Evolutionary conservation across 2,329 filamentous ascomycete genomes (phyloP).

Genomic region (Hymenotorrendiella dingleyae): DNA sequence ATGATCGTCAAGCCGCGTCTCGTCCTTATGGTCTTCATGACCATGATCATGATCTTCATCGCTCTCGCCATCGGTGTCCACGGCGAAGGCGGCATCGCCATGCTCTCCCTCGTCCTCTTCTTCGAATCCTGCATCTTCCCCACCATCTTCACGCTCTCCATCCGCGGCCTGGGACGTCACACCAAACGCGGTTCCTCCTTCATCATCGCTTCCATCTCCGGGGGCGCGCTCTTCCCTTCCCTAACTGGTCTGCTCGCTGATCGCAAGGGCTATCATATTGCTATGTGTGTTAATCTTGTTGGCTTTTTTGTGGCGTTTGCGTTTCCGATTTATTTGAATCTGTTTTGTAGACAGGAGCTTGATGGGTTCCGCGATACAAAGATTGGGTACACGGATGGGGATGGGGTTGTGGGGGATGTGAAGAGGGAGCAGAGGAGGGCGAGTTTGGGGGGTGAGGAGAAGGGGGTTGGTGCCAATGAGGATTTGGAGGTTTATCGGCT

Average conservation of each 20-base stretch:
- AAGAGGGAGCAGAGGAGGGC: constrained; percentile 19
- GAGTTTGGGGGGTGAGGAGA: constrained; percentile 12
- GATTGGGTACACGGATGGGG: constrained; percentile 29
- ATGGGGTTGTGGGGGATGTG: constrained; percentile 28
- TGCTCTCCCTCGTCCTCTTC: constrained; percentile 69
- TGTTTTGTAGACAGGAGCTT: constrained; percentile 28
- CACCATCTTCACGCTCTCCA: constrained; percentile 71
- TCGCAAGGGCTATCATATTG: constrained; percentile 6
- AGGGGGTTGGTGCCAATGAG: constrained; percentile 4
- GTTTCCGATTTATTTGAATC: constrained; percentile 32
- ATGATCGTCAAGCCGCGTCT: constrained; percentile 60
- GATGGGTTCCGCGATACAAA: constrained; percentile 32
- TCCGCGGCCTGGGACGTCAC: constrained; percentile 68
- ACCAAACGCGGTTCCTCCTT: constrained; percentile 70
- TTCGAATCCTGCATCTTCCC: constrained; percentile 78
- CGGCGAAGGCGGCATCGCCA: constrained; percentile 45
- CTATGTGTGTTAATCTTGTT: constrained; percentile 30
- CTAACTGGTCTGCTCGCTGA: constrained; percentile 45
- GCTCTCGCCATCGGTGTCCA: constrained; percentile 34
- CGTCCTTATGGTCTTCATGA: constrained; percentile 53
- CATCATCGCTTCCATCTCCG: constrained; percentile 63
- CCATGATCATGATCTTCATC: constrained; percentile 54
- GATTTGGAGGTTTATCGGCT: constrained; percentile 2
- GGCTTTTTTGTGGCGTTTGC: constrained; percentile 32
- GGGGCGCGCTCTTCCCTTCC: constrained; percentile 69